phyloP scores from a whole-genome alignment of 495 filamentous ascomycete genomes.

The Penicillium daleae region DNA sequence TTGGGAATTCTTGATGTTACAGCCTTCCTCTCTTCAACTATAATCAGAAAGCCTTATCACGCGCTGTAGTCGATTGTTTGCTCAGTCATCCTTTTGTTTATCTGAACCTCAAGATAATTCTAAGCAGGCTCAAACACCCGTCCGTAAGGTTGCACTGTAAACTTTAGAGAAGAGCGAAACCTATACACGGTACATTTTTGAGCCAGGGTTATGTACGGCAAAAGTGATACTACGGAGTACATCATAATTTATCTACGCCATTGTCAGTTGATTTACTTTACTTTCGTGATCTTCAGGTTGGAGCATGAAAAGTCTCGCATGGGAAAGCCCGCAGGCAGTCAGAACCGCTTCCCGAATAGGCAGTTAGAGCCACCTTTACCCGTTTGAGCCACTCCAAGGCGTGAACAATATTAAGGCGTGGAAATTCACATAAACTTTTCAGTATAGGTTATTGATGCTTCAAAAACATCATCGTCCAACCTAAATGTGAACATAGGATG shows the following conservation, averaged over 20 bases:
- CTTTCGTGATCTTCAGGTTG: not conserved
- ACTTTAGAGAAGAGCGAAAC: too few species aligned
- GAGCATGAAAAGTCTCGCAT: not conserved
- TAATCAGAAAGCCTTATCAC: too few species aligned
- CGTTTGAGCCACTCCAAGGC: not conserved
- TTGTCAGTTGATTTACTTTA: not conserved
- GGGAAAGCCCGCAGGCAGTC: not conserved
- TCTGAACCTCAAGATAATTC: too few species aligned
- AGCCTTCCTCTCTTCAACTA: too few species aligned
- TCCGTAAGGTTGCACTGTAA: too few species aligned
- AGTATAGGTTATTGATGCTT: not conserved
- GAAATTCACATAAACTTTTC: not conserved
- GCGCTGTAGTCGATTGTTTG: too few species aligned
- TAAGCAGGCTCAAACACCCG: too few species aligned
- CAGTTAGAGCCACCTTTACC: slow-evolving; percentile 8
- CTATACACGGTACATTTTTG: too few species aligned
- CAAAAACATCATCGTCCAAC: not conserved
- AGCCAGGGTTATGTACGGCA: too few species aligned
- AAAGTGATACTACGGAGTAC: too few species aligned
- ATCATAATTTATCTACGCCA: not conserved
- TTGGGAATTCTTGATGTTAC: too few species aligned
- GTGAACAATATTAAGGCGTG: not conserved
- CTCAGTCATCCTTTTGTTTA: too few species aligned
- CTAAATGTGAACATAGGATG: not conserved
- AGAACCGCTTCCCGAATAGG: slow-evolving; percentile 6